Evolutionary conservation across 192 early-diverging fungal genomes (phyloP).

Genomic region (Rhizophagus clarus): DNA sequence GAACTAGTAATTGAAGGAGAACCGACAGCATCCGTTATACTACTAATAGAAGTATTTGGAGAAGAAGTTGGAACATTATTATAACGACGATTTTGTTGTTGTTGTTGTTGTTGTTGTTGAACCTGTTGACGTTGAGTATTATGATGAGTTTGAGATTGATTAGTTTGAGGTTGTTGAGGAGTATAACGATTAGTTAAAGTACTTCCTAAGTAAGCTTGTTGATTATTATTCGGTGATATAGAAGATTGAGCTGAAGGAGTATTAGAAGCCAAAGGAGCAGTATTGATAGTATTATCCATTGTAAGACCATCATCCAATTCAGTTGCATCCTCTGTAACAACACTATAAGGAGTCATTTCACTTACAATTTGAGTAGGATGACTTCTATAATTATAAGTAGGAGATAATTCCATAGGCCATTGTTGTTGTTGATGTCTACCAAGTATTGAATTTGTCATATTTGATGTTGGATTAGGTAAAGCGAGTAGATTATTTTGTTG

Average conservation of each 20-base stretch:
- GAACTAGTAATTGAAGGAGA: background rate
- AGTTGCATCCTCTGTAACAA: too few relatives aligned
- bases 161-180: constrained; percentile 1
- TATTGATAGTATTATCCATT: constrained; percentile 3
- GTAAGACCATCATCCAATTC: background rate
- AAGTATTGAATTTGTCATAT: background rate
- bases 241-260: constrained; percentile 4
- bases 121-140: constrained; percentile 34
- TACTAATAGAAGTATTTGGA: constrained; percentile 17
- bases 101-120: constrained; percentile 32
- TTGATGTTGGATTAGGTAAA: constrained; percentile 12
- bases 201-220: constrained; percentile 11
- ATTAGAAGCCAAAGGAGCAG: background rate
- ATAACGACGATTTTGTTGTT: background rate
- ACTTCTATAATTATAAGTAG: background rate
- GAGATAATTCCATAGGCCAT: background rate
- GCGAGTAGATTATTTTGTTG: constrained; percentile 7
- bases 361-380: background rate
- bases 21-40: background rate
- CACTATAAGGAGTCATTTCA: background rate
- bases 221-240: constrained; percentile 9
- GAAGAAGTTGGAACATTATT: background rate
- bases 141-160: constrained; percentile 33
- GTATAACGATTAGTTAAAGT: background rate
- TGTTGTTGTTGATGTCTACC: background rate